Percentiles rank a stretch among this genome's conserved stretches.
Conservation (phyloP, 768 basidiomycete species). For the Amanita pseudoporphyria region DNA sequence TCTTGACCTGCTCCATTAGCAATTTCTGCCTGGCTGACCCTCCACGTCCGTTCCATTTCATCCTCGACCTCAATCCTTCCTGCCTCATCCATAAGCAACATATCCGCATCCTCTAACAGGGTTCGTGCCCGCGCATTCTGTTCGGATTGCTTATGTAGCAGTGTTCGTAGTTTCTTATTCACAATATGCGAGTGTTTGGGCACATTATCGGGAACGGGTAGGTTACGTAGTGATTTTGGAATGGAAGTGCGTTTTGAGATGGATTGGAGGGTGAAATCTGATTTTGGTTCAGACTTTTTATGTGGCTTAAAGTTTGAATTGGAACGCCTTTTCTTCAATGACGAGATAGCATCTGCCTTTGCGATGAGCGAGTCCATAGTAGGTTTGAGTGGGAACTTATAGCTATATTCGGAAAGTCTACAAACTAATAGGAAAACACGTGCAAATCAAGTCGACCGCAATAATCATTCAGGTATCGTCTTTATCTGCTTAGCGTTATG, state of each 20-base stretch:
- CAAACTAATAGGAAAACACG: background rate
- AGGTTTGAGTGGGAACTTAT: background rate
- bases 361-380: conserved; percentile 68
- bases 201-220: conserved; percentile 33
- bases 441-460: background rate
- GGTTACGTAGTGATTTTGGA: conserved; percentile 59
- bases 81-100: conserved; percentile 57
- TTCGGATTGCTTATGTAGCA: conserved; percentile 51
- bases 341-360: conserved; percentile 50
- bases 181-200: conserved; percentile 51
- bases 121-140: conserved; percentile 54
- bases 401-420: background rate
- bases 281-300: conserved; percentile 6
- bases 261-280: conserved; percentile 49
- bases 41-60: conserved; percentile 85
- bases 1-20: conserved; percentile 55
- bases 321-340: conserved; percentile 35
- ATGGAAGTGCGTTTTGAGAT: conserved; percentile 48
- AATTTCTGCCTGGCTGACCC: conserved; percentile 77
- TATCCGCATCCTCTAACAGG: conserved; percentile 51
- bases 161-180: conserved; percentile 68
- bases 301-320: conserved; percentile 13
- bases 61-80: conserved; percentile 72
- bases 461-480: conserved; percentile 21
- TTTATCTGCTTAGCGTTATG: conserved; percentile 26